Conservation (phyloP, 129 eudicot genomes). For the Kitagawia praeruptora region DNA sequence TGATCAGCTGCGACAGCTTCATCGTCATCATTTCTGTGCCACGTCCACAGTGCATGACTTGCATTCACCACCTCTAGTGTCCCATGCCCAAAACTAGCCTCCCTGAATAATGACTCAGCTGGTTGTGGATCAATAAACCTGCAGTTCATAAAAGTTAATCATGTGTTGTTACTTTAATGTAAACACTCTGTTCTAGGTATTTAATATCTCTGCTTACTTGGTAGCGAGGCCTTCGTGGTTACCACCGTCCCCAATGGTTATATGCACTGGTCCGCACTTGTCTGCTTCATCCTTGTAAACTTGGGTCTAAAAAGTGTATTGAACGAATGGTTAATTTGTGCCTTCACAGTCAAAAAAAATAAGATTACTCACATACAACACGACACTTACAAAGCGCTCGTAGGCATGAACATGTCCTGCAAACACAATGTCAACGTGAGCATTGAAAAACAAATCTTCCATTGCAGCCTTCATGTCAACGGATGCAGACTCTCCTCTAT, state of each 20-base stretch:
- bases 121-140: constrained; percentile 60
- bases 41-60: constrained; percentile 67
- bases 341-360: neutral
- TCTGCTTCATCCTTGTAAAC: constrained; percentile 42
- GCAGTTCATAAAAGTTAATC: neutral
- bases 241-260: constrained; percentile 76
- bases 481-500: constrained; percentile 52
- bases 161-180: neutral
- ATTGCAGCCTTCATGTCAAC: constrained; percentile 47
- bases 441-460: constrained; percentile 52
- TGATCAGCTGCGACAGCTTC: constrained; percentile 37
- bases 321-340: neutral
- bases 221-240: constrained; percentile 55
- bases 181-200: neutral
- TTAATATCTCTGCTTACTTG: constrained; percentile 23
- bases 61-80: constrained; percentile 43
- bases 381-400: constrained; percentile 57
- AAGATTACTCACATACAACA: neutral
- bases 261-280: constrained; percentile 49
- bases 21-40: constrained; percentile 63
- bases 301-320: constrained; percentile 20
- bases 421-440: constrained; percentile 56
- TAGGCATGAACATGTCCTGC: constrained; percentile 90
- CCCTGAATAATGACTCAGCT: constrained; percentile 51
- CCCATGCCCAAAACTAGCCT: constrained; percentile 87